Conservation (phyloP, 352 stramenopile genomes). For the Ophiocytium majus region DNA sequence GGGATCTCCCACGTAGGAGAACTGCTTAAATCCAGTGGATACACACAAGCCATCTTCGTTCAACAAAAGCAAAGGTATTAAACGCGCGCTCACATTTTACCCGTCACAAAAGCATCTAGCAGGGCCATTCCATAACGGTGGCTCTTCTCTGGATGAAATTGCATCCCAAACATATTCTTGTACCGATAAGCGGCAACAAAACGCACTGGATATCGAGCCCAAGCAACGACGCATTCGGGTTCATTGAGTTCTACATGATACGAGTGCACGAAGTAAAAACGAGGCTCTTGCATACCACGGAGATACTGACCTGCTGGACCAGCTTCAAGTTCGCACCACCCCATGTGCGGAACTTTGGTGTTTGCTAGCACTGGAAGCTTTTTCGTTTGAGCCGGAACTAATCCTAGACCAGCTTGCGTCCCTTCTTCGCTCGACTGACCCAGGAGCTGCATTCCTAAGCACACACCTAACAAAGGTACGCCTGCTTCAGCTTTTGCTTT, state of each 20-base stretch:
- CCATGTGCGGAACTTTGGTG: slow-evolving; percentile 10
- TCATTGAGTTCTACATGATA: background rate
- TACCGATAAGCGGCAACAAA: background rate
- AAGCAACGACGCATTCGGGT: background rate
- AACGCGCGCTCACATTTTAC: too few species aligned
- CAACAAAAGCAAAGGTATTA: too few species aligned
- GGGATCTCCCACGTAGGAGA: slow-evolving; percentile 1
- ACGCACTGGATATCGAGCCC: background rate
- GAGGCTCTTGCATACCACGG: too few species aligned
- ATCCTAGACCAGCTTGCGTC: background rate
- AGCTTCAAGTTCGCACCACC: too few species aligned
- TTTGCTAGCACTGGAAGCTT: too few species aligned
- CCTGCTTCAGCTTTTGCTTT: background rate
- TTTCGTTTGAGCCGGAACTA: background rate
- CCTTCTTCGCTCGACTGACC: background rate
- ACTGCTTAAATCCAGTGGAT: slow-evolving; percentile 1
- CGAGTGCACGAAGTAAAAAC: slow-evolving; percentile 13
- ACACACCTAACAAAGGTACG: background rate
- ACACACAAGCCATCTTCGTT: too few species aligned
- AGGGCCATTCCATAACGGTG: background rate
- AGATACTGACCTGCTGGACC: too few species aligned
- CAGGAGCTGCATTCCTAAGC: slow-evolving; percentile 5
- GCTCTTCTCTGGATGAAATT: slow-evolving; percentile 15
- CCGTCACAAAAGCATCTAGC: background rate
- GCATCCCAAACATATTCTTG: background rate